Percentiles rank a stretch among this genome's conserved stretches.
These are phyloP conservation scores for Prunus mume DNA, from an alignment of 306 rosid species.

Conservation along the genomic window DNA sequence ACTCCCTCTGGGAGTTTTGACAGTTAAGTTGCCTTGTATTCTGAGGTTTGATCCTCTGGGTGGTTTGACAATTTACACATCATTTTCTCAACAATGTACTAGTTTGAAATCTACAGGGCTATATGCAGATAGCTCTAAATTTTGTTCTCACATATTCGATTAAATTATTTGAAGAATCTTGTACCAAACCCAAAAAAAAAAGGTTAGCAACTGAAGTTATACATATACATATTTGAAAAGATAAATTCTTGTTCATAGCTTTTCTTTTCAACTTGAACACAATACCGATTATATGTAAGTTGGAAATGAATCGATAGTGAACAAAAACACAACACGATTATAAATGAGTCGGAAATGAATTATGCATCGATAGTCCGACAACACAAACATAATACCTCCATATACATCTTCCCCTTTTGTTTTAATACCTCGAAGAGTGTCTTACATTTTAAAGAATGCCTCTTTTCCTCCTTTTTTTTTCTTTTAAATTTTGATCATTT, in stretches of 20 bases:
- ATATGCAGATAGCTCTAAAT: neutral
- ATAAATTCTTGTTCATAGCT: neutral
- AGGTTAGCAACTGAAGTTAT: neutral
- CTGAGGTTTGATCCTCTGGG: conserved; percentile 27
- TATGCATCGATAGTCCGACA: no score
- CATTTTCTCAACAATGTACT: neutral
- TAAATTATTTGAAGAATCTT: neutral
- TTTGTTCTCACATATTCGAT: neutral
- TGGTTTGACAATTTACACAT: conserved; percentile 5
- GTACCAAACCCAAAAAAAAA: neutral
- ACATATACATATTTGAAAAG: neutral
- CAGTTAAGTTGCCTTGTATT: conserved; percentile 37
- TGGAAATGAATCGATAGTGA: no score
- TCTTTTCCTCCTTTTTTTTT: neutral
- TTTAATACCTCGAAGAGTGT: no score
- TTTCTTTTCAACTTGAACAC: no score
- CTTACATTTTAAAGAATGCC: neutral
- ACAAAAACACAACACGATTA: neutral
- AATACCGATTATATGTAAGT: no score
- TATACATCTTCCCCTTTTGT: no score
- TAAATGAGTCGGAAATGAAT: neutral
- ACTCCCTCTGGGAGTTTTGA: conserved; percentile 31
- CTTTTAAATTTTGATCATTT: neutral
- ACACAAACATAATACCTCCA: no score
- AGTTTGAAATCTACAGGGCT: neutral